A percentile compares a stretch with the other conserved stretches of the same genome.
These are phyloP conservation scores for Verticillium zaregamsianum DNA, from an alignment of 2,329 filamentous ascomycete species.

Conservation along the genomic window DNA sequence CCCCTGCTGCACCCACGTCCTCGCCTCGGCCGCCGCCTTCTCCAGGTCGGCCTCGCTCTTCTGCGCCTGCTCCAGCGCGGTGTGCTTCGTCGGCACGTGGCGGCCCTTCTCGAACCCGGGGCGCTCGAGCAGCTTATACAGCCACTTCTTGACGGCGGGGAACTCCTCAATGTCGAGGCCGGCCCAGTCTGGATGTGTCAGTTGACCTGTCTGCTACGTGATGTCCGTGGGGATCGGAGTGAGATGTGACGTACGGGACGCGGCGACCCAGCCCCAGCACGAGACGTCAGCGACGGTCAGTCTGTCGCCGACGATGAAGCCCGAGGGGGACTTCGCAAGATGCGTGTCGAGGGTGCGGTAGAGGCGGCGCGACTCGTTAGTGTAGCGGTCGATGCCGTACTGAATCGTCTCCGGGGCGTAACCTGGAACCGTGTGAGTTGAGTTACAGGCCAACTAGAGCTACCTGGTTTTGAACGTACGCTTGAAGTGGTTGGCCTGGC, in stretches of 20 bases:
- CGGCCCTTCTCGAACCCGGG: conserved; percentile 72
- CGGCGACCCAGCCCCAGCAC: conserved; percentile 72
- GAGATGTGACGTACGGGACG: conserved; percentile 33
- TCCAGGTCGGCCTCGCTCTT: conserved; percentile 52
- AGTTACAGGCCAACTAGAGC: background rate
- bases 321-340: conserved; percentile 51
- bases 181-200: conserved; percentile 26
- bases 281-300: conserved; percentile 76
- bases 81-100: conserved; percentile 65
- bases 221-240: conserved; percentile 6
- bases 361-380: conserved; percentile 77
- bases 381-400: conserved; percentile 79
- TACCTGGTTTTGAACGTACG: conserved; percentile 35
- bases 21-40: conserved; percentile 42
- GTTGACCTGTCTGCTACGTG: conserved; percentile 8
- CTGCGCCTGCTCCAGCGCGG: conserved; percentile 45
- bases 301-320: conserved; percentile 63
- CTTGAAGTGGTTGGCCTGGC: conserved; percentile 78
- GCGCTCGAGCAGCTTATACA: conserved; percentile 64
- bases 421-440: conserved; percentile 24
- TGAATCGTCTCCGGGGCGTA: conserved; percentile 80
- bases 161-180: conserved; percentile 66
- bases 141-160: conserved; percentile 72
- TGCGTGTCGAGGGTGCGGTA: conserved; percentile 75
- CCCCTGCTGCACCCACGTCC: conserved; percentile 62